A percentile compares a stretch with the other conserved stretches of the same genome.
Evolutionary conservation across 371 early-diverging fungal species (phyloP).

Genomic region (Mucor sp.): DNA sequence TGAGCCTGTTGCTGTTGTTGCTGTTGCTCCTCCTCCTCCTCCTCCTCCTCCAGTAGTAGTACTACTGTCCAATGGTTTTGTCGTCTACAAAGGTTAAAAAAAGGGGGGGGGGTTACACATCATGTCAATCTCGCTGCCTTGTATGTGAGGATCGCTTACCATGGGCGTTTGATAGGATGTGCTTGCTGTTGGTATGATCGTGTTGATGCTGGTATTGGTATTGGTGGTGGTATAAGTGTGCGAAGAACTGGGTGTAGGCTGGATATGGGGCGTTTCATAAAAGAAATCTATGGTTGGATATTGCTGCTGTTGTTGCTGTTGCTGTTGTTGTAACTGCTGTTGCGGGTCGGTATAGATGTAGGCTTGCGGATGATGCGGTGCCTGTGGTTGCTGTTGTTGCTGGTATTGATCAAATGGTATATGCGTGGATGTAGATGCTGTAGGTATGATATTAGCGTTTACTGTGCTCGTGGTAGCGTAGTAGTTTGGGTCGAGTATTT

Average conservation of each 20-base stretch:
- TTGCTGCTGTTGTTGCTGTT: neutral
- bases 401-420: conserved; percentile 1
- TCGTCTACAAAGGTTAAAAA: conserved; percentile 6
- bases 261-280: conserved; percentile 14
- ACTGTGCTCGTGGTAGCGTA: conserved; percentile 1
- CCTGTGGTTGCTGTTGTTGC: conserved; percentile 1
- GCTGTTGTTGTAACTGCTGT: conserved; percentile 8
- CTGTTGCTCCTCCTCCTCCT: neutral
- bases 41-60: neutral
- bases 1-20: neutral
- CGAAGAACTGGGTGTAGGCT: conserved; percentile 1
- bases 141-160: neutral
- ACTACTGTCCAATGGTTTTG: neutral
- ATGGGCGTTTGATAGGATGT: conserved; percentile 14
- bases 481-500: conserved; percentile 8
- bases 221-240: conserved; percentile 3
- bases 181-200: neutral
- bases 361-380: neutral
- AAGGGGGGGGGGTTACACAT: neutral
- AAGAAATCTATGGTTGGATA: conserved; percentile 16
- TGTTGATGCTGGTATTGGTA: neutral
- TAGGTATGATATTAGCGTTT: conserved; percentile 5
- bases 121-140: neutral
- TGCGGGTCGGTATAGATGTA: conserved; percentile 1
- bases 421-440: conserved; percentile 2